phyloP scores from a whole-genome alignment of 257 asterid genomes.

The Solanum chmielewskii region DNA sequence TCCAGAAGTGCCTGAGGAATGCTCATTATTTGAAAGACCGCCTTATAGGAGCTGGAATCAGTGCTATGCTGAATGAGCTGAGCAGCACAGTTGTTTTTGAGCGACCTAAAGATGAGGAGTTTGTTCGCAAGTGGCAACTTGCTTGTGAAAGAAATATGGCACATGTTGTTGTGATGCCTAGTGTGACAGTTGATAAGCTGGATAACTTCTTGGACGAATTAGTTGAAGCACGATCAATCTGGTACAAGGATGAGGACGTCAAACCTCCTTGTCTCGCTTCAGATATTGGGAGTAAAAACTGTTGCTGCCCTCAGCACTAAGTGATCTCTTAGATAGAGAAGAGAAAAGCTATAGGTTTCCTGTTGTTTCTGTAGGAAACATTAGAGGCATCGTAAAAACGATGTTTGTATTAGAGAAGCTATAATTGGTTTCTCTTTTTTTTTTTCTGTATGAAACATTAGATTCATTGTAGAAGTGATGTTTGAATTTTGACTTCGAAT shows the following conservation, averaged over 20 bases:
- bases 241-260: conserved; percentile 50
- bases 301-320: conserved; percentile 24
- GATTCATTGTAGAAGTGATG: not conserved
- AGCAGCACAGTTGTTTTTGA: conserved; percentile 97
- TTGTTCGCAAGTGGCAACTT: conserved; percentile 91
- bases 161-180: conserved; percentile 86
- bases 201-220: conserved; percentile 57
- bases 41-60: conserved; percentile 58
- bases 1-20: conserved; percentile 80
- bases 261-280: conserved; percentile 75
- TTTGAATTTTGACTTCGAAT: not conserved
- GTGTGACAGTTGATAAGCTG: conserved; percentile 65
- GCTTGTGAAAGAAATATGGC: conserved; percentile 95
- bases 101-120: conserved; percentile 78
- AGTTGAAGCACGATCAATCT: conserved; percentile 39
- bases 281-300: conserved; percentile 59
- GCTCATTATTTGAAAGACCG: conserved; percentile 88
- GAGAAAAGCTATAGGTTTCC: not conserved
- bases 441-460: not conserved
- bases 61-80: conserved; percentile 89
- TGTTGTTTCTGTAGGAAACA: not conserved
- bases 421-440: not conserved
- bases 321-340: not conserved
- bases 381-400: not conserved
- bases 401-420: not conserved